A percentile compares a stretch with the other conserved stretches of the same genome.
phyloP scores from a whole-genome alignment of 257 asterid genomes.

The Capsicum pubescens region DNA sequence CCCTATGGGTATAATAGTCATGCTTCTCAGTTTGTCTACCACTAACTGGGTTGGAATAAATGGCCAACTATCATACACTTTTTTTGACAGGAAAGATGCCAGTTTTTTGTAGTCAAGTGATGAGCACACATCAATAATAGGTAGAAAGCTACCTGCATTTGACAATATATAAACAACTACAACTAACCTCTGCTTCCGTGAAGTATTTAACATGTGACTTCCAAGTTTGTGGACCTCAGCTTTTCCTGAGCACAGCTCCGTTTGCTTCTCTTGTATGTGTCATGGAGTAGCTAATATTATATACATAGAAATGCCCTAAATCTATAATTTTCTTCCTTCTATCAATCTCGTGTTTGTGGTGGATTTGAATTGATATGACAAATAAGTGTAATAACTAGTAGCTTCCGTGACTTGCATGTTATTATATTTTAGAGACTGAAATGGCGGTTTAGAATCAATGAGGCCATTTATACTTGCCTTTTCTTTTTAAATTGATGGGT shows the following conservation, averaged over 20 bases:
- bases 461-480: background rate
- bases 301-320: background rate
- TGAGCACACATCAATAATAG: background rate
- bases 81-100: background rate
- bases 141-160: background rate
- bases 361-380: background rate
- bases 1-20: background rate
- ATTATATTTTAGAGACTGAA: background rate
- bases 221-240: background rate
- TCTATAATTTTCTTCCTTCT: background rate
- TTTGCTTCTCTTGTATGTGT: background rate
- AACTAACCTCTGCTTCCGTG: background rate
- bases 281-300: background rate
- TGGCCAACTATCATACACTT: background rate
- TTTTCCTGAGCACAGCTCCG: background rate
- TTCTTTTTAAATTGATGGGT: background rate
- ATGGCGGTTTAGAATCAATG: background rate
- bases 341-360: constrained; percentile 9
- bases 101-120: background rate
- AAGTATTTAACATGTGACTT: background rate
- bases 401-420: background rate
- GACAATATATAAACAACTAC: constrained; percentile 1
- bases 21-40: constrained; percentile 6
- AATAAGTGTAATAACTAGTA: background rate
- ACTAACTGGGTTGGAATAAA: background rate